Evolutionary conservation across 1,284 basidiomycete genomes (phyloP), one percentile per base, ranked within the genome.

Genomic region (Hymenochaete sp.): DNA sequence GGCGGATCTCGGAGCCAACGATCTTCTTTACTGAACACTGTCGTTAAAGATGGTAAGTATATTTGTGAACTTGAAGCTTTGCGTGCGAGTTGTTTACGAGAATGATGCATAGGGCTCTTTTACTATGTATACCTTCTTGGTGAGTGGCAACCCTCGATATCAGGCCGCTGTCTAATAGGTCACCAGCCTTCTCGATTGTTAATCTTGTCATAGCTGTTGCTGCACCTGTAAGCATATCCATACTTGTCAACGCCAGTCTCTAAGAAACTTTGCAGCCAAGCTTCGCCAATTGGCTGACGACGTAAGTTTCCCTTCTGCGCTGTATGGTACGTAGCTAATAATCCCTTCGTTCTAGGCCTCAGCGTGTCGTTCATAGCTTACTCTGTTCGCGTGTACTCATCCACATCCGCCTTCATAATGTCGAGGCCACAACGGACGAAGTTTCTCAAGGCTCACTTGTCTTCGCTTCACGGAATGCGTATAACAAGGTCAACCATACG

Each of bases 281-380:
- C 2, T 59, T 63, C 38, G 58, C 62, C 28, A 68, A 66, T 42
- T 67, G 66, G 67, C 61, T 68, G 14, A 62, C 62, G 35, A 63
- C 62, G 67, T 68, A 45, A 40, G 62, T 55, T 27, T 25, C 11
- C 26, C 3, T 3, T 14, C 19, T 5, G 24, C 7, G 33, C 18
- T 35, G 9, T 22, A 19, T 16, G 4, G 5, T 29, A n/a, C 26
- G 10, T 24, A n/a, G 11, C 7, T 14, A 18, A 36, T 11, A 11
- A 26, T 16, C 21, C 24, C 14, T 38, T 6, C 27, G 7, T 25
- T 6, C 5, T 29, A 70, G 66, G 8, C 66, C 65, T 4, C 68
- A 69, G 49, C 63, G 67, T 29, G 65, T 68, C 13, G 47, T 71
- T 16, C 68, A 70, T 55, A 67, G 66, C 7, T 57, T 70, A 18